A percentile compares a stretch with the other conserved stretches of the same genome.
Conservation (phyloP, 225 moss, liverwort and hornwort species). For the Bryoerythrophyllum caledonicum region DNA sequence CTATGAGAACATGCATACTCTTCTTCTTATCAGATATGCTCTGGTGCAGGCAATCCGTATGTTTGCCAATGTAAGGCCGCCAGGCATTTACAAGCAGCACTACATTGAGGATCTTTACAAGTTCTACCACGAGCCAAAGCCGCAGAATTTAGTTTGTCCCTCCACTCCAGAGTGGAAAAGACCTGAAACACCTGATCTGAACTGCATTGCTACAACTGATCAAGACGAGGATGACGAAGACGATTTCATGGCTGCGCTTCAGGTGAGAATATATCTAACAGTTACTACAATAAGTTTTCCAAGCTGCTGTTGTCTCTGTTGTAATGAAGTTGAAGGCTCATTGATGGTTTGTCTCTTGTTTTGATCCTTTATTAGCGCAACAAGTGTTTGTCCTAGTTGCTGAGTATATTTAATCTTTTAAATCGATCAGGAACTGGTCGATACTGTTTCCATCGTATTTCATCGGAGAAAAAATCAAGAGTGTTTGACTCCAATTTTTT, state of each 20-base stretch:
- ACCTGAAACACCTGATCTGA: conserved; percentile 81
- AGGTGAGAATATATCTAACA: conserved; percentile 44
- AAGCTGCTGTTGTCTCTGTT: conserved; percentile 8
- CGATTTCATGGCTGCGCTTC: conserved; percentile 83
- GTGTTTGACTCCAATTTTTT: not conserved
- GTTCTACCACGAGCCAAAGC: conserved; percentile 85
- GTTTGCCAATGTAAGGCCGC: conserved; percentile 89
- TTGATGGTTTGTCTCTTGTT: not conserved
- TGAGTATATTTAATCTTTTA: not conserved
- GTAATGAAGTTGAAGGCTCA: not conserved
- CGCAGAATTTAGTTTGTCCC: conserved; percentile 73
- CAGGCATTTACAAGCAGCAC: conserved; percentile 95
- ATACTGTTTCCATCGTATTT: not conserved
- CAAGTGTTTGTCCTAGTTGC: conserved; percentile 1
- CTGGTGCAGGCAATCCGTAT: conserved; percentile 64
- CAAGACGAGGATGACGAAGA: conserved; percentile 93
- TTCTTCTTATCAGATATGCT: conserved; percentile 17
- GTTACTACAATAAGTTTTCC: not conserved
- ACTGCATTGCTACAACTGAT: conserved; percentile 78
- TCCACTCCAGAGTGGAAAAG: conserved; percentile 97
- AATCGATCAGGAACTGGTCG: not conserved
- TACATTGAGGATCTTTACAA: conserved; percentile 91
- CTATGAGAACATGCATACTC: not conserved
- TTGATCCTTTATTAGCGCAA: not conserved
- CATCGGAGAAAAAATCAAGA: not conserved